Conservation (phyloP, 1,139 yeast genomes). For the Blastobotrys capitulatus region DNA sequence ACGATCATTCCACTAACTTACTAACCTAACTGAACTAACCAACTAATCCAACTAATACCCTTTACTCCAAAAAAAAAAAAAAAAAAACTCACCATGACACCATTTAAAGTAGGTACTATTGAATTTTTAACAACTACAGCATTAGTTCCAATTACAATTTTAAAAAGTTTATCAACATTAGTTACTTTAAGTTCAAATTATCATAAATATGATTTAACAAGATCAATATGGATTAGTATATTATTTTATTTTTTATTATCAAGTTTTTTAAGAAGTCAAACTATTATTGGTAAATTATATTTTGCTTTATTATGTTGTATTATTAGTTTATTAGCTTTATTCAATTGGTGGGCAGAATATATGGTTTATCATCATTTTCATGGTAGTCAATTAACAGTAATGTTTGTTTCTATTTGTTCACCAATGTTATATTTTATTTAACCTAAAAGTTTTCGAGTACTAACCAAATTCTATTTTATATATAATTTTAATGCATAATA, state of each 20-base stretch:
- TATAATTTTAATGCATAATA: not conserved
- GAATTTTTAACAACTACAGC: not conserved
- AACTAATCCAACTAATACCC: no score
- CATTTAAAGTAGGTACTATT: not conserved
- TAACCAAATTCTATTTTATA: not conserved
- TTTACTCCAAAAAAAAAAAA: no score
- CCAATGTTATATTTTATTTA: not conserved
- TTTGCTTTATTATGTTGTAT: slow-evolving; percentile 1
- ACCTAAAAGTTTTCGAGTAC: not conserved
- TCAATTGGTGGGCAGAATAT: slow-evolving; percentile 8
- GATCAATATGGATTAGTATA: slow-evolving; percentile 1
- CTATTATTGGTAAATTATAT: not conserved
- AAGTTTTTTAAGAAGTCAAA: not conserved
- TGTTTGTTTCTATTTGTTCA: not conserved
- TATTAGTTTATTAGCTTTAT: not conserved
- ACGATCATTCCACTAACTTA: no score
- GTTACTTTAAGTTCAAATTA: slow-evolving; percentile 4
- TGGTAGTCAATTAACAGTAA: not conserved
- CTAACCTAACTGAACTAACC: no score
- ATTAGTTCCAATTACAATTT: slow-evolving; percentile 4
- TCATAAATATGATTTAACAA: slow-evolving; percentile 2
- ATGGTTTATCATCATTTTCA: slow-evolving; percentile 2
- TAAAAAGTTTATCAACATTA: not conserved
- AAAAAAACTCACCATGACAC: no score
- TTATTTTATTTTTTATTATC: not conserved